Percentiles rank a stretch among this genome's conserved stretches.
Conservation (phyloP, 2,329 filamentous ascomycete species). For the Lojkania enalia region DNA sequence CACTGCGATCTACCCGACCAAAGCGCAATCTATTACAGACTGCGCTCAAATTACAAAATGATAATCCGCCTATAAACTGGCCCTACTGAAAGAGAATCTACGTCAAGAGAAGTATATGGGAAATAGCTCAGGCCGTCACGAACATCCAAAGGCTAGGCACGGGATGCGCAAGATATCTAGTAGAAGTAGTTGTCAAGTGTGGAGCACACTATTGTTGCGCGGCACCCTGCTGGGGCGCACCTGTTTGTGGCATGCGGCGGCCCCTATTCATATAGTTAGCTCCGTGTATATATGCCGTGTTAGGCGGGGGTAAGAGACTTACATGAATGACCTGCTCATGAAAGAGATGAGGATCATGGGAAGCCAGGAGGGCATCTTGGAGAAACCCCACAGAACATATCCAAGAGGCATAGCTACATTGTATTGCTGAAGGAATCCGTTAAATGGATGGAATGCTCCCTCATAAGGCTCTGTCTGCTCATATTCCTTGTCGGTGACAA, state of each 20-base stretch:
- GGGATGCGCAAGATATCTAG: too few species aligned
- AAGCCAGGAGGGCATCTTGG: constrained; percentile 67
- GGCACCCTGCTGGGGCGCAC: constrained; percentile 5
- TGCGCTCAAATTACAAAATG: too few species aligned
- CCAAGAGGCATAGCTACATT: constrained; percentile 66
- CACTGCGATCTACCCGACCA: too few species aligned
- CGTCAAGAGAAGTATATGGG: too few species aligned
- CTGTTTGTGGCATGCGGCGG: constrained; percentile 26
- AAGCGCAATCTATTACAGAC: too few species aligned
- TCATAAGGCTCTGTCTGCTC: constrained; percentile 58
- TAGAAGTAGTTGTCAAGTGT: too few species aligned
- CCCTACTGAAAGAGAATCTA: too few species aligned
- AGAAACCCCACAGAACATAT: constrained; percentile 67
- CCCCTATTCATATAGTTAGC: constrained; percentile 26
- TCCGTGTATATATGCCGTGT: too few species aligned
- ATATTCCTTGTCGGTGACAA: constrained; percentile 64
- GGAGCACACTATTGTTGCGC: too few species aligned
- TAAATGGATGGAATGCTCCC: constrained; percentile 75
- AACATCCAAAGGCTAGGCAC: too few species aligned
- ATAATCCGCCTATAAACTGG: too few species aligned
- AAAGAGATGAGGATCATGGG: constrained; percentile 78
- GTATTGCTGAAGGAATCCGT: constrained; percentile 66
- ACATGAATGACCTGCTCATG: constrained; percentile 75
- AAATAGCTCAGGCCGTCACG: too few species aligned
- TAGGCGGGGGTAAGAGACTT: constrained; percentile 47